These are phyloP conservation scores for Penicillium oxalicum DNA, from an alignment of 2,329 filamentous ascomycete genomes.

Conservation along the genomic window DNA sequence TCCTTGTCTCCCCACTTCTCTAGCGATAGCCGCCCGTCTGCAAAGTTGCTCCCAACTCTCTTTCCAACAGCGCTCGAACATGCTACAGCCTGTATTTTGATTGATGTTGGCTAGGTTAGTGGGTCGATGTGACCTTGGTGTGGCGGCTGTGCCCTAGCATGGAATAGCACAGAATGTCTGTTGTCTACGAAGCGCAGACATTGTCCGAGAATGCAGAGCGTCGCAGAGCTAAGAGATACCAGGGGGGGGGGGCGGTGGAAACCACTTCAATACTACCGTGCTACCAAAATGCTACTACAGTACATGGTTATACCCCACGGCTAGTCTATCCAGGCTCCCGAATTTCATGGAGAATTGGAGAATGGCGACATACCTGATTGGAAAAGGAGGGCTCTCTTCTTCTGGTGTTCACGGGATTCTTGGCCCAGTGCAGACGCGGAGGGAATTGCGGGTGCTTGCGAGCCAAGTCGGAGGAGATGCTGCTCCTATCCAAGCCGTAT, in stretches of 20 bases:
- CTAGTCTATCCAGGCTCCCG: not conserved
- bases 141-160: not conserved
- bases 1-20: slow-evolving; percentile 5
- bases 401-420: no score
- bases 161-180: not conserved
- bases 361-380: not conserved
- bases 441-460: no score
- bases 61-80: not conserved
- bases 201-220: no score
- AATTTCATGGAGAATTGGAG: not conserved
- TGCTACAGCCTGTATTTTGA: slow-evolving; percentile 1
- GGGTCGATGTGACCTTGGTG: slow-evolving; percentile 1
- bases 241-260: not conserved
- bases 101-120: not conserved
- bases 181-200: no score
- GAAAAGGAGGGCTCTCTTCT: not conserved
- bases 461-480: no score
- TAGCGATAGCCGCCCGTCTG: slow-evolving; percentile 17
- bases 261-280: no score
- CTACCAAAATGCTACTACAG: not conserved
- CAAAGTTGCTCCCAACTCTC: slow-evolving; percentile 2
- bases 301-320: not conserved
- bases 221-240: not conserved
- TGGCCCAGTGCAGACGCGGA: no score
- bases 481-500: no score